Conservation (phyloP, 1,284 basidiomycete species). For the Austroboletus novae-zelandiae region DNA sequence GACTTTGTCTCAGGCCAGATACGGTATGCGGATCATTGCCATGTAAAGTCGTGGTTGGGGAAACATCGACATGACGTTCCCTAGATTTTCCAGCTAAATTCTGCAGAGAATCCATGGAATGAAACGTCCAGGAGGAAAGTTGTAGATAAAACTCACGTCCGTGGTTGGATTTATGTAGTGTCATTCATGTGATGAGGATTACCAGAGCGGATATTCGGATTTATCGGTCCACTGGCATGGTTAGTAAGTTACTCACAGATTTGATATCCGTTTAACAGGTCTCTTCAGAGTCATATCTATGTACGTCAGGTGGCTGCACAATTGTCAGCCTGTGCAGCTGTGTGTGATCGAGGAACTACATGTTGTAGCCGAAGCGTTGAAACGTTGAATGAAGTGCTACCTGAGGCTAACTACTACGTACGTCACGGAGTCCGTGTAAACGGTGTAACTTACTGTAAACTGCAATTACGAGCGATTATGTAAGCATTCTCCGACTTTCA, state of each 20-base stretch:
- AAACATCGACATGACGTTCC: slow-evolving; percentile 4
- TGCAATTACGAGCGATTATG: too few relatives aligned
- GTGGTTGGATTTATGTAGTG: background rate
- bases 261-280: background rate
- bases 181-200: background rate
- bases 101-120: background rate
- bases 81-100: background rate
- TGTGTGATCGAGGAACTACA: too few relatives aligned
- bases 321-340: background rate
- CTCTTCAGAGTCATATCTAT: background rate
- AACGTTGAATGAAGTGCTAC: too few relatives aligned
- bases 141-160: background rate
- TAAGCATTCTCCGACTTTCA: too few relatives aligned
- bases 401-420: too few relatives aligned
- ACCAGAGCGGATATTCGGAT: background rate
- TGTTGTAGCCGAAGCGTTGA: too few relatives aligned
- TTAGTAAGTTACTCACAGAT: background rate
- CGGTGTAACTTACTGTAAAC: too few relatives aligned
- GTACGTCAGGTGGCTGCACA: background rate
- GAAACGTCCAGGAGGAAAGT: background rate
- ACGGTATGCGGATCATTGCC: background rate
- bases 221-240: background rate
- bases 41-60: slow-evolving; percentile 11
- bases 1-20: background rate
- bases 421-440: too few relatives aligned